These are phyloP conservation scores for Volutella citrinella DNA, from an alignment of 2,329 filamentous ascomycete species.

Conservation along the genomic window DNA sequence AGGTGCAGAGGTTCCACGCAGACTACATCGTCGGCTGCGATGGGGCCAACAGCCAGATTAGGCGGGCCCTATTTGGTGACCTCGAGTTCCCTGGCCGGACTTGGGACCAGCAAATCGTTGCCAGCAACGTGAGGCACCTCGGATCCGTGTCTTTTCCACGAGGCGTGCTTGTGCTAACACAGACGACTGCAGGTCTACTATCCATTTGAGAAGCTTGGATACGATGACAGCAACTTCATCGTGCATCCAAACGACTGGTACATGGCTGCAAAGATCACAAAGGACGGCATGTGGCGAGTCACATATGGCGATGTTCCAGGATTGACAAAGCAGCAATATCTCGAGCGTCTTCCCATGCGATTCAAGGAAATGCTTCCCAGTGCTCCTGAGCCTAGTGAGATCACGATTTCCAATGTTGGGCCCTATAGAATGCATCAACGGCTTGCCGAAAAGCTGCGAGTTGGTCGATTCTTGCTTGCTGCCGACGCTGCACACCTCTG, in stretches of 20 bases:
- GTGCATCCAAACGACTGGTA: conserved; percentile 2
- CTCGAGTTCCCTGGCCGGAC: conserved; percentile 2
- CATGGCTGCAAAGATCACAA: not conserved
- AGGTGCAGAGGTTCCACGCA: not conserved
- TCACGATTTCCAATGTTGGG: not conserved
- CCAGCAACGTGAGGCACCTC: not conserved
- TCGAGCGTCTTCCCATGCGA: not conserved
- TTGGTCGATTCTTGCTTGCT: conserved; percentile 1
- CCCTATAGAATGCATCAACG: conserved; percentile 5
- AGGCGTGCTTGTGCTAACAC: no score
- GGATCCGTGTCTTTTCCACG: no score
- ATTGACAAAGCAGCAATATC: not conserved
- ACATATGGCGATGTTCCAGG: not conserved
- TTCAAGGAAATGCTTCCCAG: conserved; percentile 1
- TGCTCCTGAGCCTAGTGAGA: not conserved
- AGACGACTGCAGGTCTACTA: no score
- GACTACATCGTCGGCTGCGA: conserved; percentile 5
- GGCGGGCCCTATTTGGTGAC: not conserved
- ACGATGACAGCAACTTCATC: conserved; percentile 2
- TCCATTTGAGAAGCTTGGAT: conserved; percentile 2
- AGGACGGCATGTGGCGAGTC: conserved; percentile 1
- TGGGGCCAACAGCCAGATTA: conserved; percentile 1
- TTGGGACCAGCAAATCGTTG: not conserved
- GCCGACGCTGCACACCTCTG: conserved; percentile 4
- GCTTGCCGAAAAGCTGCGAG: not conserved